Conservation (phyloP, 257 asterid species). For the Perilla frutescens region DNA sequence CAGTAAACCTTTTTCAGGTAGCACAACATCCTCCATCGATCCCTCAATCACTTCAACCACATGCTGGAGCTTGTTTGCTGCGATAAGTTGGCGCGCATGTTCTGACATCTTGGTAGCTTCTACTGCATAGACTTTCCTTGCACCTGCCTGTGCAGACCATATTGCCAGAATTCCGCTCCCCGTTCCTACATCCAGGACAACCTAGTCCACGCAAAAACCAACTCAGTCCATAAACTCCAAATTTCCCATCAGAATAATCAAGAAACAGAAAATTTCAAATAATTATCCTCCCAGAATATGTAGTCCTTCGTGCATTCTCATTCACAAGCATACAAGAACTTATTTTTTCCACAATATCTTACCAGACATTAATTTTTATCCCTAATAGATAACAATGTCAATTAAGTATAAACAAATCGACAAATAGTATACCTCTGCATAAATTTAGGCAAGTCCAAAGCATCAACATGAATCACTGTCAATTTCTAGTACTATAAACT, state of each 20-base stretch:
- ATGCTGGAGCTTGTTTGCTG: conserved; percentile 70
- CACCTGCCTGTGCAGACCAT: conserved; percentile 99
- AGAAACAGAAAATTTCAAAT: background rate
- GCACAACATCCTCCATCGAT: conserved; percentile 82
- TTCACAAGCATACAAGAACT: background rate
- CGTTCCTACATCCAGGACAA: conserved; percentile 95
- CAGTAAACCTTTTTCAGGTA: conserved; percentile 86
- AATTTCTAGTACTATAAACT: background rate
- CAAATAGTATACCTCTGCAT: background rate
- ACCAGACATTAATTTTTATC: background rate
- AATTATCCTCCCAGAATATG: background rate
- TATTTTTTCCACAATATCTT: background rate
- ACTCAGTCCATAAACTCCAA: conserved; percentile 42
- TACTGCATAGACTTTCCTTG: conserved; percentile 94
- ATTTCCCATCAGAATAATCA: conserved; percentile 20
- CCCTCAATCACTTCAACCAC: conserved; percentile 93
- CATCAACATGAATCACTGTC: background rate
- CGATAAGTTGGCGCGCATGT: conserved; percentile 78
- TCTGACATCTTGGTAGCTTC: conserved; percentile 99
- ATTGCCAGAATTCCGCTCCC: conserved; percentile 98
- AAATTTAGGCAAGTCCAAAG: background rate
- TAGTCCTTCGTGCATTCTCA: background rate
- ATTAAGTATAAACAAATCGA: background rate
- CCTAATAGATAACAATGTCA: background rate
- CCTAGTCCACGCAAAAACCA: conserved; percentile 55